These are phyloP conservation scores for Neotropicomus parvogracilis DNA, from an alignment of 1,284 basidiomycete species.

Conservation along the genomic window DNA sequence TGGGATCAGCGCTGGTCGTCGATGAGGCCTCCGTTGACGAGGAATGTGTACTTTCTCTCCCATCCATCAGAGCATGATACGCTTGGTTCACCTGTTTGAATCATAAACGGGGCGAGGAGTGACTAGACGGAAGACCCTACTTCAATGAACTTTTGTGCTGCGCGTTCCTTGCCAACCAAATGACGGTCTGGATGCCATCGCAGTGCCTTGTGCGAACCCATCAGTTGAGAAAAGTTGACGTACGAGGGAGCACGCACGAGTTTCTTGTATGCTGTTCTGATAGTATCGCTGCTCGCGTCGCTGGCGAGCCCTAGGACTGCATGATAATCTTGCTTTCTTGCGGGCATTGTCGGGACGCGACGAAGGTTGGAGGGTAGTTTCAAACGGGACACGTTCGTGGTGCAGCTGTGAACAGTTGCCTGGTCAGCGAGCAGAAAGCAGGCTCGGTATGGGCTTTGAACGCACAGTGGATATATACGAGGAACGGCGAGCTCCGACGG, in stretches of 20 bases:
- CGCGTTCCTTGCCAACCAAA: constrained; percentile 37
- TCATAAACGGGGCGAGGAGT: constrained; percentile 22
- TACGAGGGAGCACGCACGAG: constrained; percentile 21
- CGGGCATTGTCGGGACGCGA: constrained; percentile 31
- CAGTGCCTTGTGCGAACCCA: constrained; percentile 26
- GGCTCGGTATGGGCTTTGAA: constrained; percentile 10
- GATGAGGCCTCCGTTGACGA: constrained; percentile 28
- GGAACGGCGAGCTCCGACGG: constrained; percentile 20
- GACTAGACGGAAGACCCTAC: constrained; percentile 13
- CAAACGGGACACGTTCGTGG: constrained; percentile 9
- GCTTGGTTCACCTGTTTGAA: constrained; percentile 29
- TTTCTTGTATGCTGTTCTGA: constrained; percentile 36
- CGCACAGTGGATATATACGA: constrained; percentile 29
- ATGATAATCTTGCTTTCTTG: constrained; percentile 22
- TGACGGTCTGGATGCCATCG: constrained; percentile 52
- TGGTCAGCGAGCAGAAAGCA: constrained; percentile 11
- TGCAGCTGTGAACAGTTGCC: constrained; percentile 6
- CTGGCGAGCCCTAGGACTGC: constrained; percentile 30
- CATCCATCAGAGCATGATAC: constrained; percentile 66
- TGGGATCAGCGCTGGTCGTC: constrained; percentile 20
- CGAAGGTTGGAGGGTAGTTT: constrained; percentile 5
- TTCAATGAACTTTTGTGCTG: constrained; percentile 34
- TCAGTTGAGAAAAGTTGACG: constrained; percentile 7
- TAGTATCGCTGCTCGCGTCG: constrained; percentile 32
- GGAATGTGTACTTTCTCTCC: constrained; percentile 58